Evolutionary conservation across 768 basidiomycete genomes (phyloP).

Genomic region (Sporobolomyces pararoseus): DNA sequence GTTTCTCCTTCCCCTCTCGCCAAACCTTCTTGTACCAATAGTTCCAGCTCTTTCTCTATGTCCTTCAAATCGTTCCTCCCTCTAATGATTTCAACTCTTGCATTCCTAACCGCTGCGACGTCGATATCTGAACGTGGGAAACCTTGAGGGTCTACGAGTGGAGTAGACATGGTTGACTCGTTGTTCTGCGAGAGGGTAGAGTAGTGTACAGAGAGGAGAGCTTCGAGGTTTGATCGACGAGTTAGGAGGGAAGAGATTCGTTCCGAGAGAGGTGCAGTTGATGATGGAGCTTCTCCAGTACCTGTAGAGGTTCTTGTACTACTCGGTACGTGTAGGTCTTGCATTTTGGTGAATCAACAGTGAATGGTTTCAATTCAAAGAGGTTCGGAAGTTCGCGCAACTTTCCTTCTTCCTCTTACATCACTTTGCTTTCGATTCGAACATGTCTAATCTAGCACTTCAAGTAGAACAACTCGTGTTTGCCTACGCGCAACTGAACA

Average conservation of each 20-base stretch:
- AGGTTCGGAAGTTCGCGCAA: neutral
- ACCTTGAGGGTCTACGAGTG: conserved; percentile 79
- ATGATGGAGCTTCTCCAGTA: neutral
- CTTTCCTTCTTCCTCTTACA: neutral
- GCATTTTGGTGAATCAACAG: neutral
- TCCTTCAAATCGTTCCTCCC: conserved; percentile 70
- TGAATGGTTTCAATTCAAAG: neutral
- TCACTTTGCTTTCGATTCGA: neutral
- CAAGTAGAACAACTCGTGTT: conserved; percentile 46
- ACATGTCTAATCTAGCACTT: conserved; percentile 42
- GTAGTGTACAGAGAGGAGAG: neutral
- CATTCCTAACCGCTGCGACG: conserved; percentile 71
- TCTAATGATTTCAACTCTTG: conserved; percentile 72
- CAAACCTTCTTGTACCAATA: conserved; percentile 59
- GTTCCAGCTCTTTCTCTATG: conserved; percentile 64
- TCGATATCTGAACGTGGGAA: conserved; percentile 78
- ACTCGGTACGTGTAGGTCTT: neutral
- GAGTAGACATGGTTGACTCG: conserved; percentile 62
- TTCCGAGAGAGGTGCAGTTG: neutral
- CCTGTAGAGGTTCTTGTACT: neutral
- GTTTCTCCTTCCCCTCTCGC: conserved; percentile 43
- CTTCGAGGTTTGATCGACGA: neutral
- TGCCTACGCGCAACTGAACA: conserved; percentile 56
- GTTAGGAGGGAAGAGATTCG: neutral
- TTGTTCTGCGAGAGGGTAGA: conserved; percentile 49